Evolutionary conservation across 352 stramenopile genomes (phyloP).

Genomic region (Globisporangium paddicum): DNA sequence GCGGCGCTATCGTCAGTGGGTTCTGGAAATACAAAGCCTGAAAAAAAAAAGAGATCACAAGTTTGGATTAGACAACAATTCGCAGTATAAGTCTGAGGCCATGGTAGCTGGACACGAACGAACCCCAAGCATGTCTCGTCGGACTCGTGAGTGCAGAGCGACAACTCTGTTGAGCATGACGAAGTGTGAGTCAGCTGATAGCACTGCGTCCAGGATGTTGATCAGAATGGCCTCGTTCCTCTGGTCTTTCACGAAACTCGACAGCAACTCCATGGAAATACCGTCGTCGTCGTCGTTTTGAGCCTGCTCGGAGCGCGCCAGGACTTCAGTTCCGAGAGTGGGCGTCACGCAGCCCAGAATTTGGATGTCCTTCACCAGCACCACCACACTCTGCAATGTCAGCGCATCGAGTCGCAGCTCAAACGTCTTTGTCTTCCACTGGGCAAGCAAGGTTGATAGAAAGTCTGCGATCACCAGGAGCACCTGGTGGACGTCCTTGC

Average conservation of each 20-base stretch:
- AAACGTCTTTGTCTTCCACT: conserved; percentile 21
- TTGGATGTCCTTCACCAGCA: conserved; percentile 42
- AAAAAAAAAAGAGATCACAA: background rate
- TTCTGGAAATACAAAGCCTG: conserved; percentile 63
- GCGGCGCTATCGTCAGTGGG: conserved; percentile 34
- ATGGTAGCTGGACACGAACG: conserved; percentile 2
- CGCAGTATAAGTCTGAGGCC: conserved; percentile 1
- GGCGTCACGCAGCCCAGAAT: conserved; percentile 18
- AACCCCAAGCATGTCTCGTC: conserved; percentile 51
- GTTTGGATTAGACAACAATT: background rate
- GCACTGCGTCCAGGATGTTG: conserved; percentile 39
- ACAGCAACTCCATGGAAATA: conserved; percentile 8
- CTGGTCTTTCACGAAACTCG: conserved; percentile 22
- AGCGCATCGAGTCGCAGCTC: conserved; percentile 33
- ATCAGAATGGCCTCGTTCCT: conserved; percentile 25
- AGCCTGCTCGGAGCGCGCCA: background rate
- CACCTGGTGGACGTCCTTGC: conserved; percentile 20
- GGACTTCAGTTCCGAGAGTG: background rate
- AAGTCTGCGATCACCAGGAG: conserved; percentile 27
- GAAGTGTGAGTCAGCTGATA: conserved; percentile 34
- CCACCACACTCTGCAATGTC: conserved; percentile 31
- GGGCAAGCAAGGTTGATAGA: conserved; percentile 15
- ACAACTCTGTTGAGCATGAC: conserved; percentile 14
- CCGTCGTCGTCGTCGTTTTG: background rate
- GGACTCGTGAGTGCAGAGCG: conserved; percentile 15